A percentile compares a stretch with the other conserved stretches of the same genome.
These are phyloP conservation scores for Sordaria brevicollis DNA, from an alignment of 495 filamentous ascomycete species.

Conservation along the genomic window DNA sequence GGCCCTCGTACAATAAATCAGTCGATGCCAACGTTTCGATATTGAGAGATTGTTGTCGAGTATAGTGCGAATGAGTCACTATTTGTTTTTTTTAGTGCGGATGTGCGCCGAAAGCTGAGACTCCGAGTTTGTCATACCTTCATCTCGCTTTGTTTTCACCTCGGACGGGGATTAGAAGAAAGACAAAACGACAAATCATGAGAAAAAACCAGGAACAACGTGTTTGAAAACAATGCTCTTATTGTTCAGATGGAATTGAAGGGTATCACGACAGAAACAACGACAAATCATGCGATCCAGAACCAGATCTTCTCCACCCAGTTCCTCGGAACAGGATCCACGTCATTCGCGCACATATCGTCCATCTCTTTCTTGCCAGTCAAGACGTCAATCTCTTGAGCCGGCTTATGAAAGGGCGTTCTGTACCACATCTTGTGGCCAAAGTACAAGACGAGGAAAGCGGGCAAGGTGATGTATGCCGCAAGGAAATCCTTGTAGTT, in stretches of 20 bases:
- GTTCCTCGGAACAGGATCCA: slow-evolving; percentile 27
- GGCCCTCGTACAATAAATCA: neutral
- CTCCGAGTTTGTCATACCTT: neutral
- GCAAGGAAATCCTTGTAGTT: slow-evolving; percentile 31
- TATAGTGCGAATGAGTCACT: neutral
- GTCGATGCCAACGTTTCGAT: neutral
- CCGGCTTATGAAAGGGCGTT: slow-evolving; percentile 18
- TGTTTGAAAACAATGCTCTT: neutral
- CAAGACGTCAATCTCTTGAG: slow-evolving; percentile 31
- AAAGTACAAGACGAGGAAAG: slow-evolving; percentile 31
- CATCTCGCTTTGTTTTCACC: neutral
- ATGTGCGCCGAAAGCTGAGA: neutral
- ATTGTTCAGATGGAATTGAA: neutral
- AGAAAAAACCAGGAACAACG: neutral
- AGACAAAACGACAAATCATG: neutral
- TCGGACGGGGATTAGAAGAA: neutral
- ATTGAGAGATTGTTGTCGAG: neutral
- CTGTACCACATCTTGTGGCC: slow-evolving; percentile 29
- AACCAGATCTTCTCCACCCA: slow-evolving; percentile 33
- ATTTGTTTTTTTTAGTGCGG: neutral
- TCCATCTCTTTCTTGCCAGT: slow-evolving; percentile 44
- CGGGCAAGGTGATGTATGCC: slow-evolving; percentile 38
- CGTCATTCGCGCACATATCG: slow-evolving; percentile 29
- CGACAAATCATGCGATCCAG: slow-evolving; percentile 37
- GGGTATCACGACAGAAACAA: neutral